Evolutionary conservation across 1,284 basidiomycete genomes (phyloP).

Genomic region (Pterulicium gracile): DNA sequence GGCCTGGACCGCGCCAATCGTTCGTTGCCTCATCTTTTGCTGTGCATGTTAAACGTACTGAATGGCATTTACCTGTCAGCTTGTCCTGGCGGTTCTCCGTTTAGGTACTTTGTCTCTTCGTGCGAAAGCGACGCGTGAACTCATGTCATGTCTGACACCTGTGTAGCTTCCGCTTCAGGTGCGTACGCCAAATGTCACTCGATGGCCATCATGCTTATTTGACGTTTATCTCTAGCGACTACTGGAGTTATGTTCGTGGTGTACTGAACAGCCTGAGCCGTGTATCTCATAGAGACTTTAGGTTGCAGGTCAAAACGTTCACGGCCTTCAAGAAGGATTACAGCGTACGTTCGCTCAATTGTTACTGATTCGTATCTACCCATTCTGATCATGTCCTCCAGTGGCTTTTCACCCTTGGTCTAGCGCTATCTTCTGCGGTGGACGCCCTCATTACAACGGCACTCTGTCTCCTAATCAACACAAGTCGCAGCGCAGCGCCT

Average conservation of each 20-base stretch:
- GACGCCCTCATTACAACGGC: not conserved
- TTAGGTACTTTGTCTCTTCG: too few species aligned
- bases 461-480: not conserved
- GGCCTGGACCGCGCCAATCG: not conserved
- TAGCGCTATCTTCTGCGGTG: not conserved
- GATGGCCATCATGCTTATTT: not conserved
- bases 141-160: too few species aligned
- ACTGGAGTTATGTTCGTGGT: not conserved
- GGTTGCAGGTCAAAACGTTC: not conserved
- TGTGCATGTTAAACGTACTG: too few species aligned
- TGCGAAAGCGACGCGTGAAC: too few species aligned
- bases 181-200: not conserved
- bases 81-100: too few species aligned
- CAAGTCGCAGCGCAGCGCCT: not conserved
- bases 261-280: too few species aligned
- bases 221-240: not conserved
- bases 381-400: too few species aligned
- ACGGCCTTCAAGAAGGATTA: not conserved
- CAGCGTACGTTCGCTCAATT: not conserved
- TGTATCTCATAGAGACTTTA: too few species aligned
- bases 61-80: too few species aligned
- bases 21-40: too few species aligned
- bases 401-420: not conserved
- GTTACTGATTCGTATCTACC: not conserved
- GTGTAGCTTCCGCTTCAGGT: not conserved